phyloP scores from a whole-genome alignment of 371 early-diverging fungal species.

The Lichtheimia ramosa region DNA sequence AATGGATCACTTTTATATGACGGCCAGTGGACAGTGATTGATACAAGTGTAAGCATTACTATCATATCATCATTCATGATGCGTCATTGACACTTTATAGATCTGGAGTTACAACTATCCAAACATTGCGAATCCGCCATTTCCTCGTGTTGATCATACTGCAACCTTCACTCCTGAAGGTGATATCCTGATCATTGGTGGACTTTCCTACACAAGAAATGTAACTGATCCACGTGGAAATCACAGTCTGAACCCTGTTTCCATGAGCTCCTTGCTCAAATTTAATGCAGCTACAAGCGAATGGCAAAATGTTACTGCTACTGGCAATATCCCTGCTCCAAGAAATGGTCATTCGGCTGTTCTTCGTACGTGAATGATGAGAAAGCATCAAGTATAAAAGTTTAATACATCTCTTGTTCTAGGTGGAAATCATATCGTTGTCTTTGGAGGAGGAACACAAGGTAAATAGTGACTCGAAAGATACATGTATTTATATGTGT shows the following conservation, averaged over 20 bases:
- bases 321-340: slow-evolving; percentile 47
- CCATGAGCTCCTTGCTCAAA: slow-evolving; percentile 35
- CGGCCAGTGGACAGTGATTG: slow-evolving; percentile 31
- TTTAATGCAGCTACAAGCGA: slow-evolving; percentile 28
- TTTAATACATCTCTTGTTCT: too few relatives aligned
- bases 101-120: slow-evolving; percentile 13
- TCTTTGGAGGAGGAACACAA: slow-evolving; percentile 41
- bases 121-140: slow-evolving; percentile 7
- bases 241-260: slow-evolving; percentile 33
- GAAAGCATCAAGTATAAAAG: too few relatives aligned
- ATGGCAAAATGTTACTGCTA: slow-evolving; percentile 42
- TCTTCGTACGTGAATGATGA: slow-evolving; percentile 20
- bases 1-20: slow-evolving; percentile 6
- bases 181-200: slow-evolving; percentile 28
- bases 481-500: neutral
- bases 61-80: neutral
- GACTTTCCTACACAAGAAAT: slow-evolving; percentile 18
- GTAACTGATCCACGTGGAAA: slow-evolving; percentile 29
- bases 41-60: slow-evolving; percentile 27
- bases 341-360: slow-evolving; percentile 43
- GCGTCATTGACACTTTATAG: neutral
- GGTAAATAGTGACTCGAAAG: slow-evolving; percentile 3
- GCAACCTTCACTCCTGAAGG: slow-evolving; percentile 27
- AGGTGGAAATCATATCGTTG: slow-evolving; percentile 14
- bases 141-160: slow-evolving; percentile 17